Conservation (phyloP, 345 rosid genomes). For the Brassica nigra region DNA sequence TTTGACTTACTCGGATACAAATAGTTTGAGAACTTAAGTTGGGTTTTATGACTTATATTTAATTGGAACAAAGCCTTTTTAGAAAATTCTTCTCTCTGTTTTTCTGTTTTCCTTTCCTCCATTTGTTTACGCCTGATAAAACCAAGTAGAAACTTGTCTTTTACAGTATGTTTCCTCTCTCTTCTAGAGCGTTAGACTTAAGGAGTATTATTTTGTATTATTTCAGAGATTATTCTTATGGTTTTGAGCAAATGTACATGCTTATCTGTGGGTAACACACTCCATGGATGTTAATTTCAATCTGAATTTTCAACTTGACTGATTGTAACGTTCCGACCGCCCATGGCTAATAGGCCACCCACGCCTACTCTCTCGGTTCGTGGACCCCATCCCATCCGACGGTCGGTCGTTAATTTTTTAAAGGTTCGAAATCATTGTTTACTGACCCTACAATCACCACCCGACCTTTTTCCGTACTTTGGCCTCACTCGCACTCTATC, state of each 20-base stretch:
- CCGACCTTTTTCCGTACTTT: no score
- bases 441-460: no score
- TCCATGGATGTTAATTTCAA: not conserved
- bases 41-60: constrained; percentile 30
- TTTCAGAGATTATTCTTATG: not conserved
- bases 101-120: not conserved
- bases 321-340: no score
- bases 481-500: no score
- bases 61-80: constrained; percentile 5
- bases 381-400: no score
- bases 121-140: constrained; percentile 23
- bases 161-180: not conserved
- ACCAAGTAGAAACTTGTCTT: not conserved
- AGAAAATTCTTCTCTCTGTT: constrained; percentile 1
- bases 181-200: not conserved
- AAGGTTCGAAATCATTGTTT: no score
- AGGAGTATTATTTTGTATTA: not conserved
- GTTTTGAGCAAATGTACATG: not conserved
- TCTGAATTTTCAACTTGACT: not conserved
- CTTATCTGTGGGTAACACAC: not conserved
- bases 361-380: no score
- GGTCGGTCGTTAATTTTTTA: no score
- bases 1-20: constrained; percentile 39
- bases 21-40: constrained; percentile 33
- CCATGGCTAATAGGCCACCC: no score